Percentiles rank a stretch among this genome's conserved stretches.
phyloP scores from a whole-genome alignment of 2,329 filamentous ascomycete genomes.

The Diaporthe australafricana region DNA sequence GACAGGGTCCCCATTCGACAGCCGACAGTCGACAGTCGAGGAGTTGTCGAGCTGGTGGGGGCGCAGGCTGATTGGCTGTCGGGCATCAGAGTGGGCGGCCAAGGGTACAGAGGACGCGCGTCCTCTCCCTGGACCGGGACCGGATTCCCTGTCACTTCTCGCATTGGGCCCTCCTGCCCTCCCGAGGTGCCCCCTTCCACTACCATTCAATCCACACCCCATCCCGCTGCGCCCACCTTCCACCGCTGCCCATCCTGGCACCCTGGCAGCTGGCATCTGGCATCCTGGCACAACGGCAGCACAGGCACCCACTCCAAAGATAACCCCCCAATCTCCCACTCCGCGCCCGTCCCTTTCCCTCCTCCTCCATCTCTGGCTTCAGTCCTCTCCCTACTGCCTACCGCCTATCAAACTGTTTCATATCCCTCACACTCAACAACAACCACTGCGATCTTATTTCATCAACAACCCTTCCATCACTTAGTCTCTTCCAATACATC shows the following conservation, averaged over 20 bases:
- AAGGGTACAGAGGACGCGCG: constrained; percentile 20
- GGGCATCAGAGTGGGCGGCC: constrained; percentile 26
- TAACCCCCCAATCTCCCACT: constrained; percentile 26
- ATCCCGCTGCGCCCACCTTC: constrained; percentile 10
- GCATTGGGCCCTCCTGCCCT: constrained; percentile 6
- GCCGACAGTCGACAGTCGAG: neutral
- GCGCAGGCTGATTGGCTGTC: constrained; percentile 20
- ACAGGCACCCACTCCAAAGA: constrained; percentile 27
- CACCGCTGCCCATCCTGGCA: neutral
- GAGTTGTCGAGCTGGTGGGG: constrained; percentile 3
- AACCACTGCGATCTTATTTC: neutral
- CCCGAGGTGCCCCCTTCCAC: neutral
- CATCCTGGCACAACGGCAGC: constrained; percentile 7
- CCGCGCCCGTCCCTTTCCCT: neutral
- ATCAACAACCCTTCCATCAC: neutral
- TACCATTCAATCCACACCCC: neutral
- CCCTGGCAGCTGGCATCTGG: neutral
- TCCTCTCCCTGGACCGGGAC: constrained; percentile 20
- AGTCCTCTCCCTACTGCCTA: neutral
- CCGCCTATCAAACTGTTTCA: constrained; percentile 1
- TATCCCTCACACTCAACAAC: neutral
- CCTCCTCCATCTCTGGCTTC: neutral
- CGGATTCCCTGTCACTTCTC: constrained; percentile 17
- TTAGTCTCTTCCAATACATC: neutral
- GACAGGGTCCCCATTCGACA: too few species aligned